A percentile compares a stretch with the other conserved stretches of the same genome.
Conservation (phyloP, 306 rosid species). For the Psophocarpus tetragonolobus region DNA sequence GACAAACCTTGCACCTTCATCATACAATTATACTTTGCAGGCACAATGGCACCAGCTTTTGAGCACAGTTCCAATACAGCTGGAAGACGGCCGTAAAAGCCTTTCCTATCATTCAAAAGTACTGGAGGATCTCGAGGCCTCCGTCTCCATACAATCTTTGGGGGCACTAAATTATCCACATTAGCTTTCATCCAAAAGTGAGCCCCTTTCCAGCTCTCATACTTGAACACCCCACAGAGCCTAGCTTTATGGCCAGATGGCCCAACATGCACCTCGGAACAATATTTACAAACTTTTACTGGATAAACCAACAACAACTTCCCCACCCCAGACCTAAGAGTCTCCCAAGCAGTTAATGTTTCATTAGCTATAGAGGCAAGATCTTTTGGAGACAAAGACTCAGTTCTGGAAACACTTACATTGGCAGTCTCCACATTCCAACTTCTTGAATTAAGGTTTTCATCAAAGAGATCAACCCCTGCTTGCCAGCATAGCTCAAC, state of each 20-base stretch:
- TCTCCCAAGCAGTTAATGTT: slow-evolving; percentile 79
- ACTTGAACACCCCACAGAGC: slow-evolving; percentile 82
- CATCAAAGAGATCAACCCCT: slow-evolving; percentile 54
- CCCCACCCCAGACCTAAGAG: slow-evolving; percentile 67
- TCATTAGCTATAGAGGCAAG: slow-evolving; percentile 51
- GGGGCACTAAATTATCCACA: slow-evolving; percentile 80
- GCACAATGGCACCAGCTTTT: slow-evolving; percentile 65
- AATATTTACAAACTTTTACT: slow-evolving; percentile 77
- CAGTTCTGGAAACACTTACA: slow-evolving; percentile 30
- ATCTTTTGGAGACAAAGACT: slow-evolving; percentile 48
- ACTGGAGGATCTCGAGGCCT: slow-evolving; percentile 80
- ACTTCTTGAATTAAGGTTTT: slow-evolving; percentile 37
- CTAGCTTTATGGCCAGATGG: slow-evolving; percentile 87
- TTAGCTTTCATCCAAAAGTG: slow-evolving; percentile 83
- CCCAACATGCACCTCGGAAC: slow-evolving; percentile 90
- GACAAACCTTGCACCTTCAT: slow-evolving; percentile 82
- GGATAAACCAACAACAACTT: slow-evolving; percentile 76
- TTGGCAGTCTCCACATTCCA: slow-evolving; percentile 38
- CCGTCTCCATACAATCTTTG: slow-evolving; percentile 70
- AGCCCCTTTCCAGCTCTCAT: slow-evolving; percentile 74
- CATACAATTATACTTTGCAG: slow-evolving; percentile 61
- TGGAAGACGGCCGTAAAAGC: slow-evolving; percentile 75
- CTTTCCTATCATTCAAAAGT: slow-evolving; percentile 66
- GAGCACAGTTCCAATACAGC: slow-evolving; percentile 78
- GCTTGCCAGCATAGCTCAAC: slow-evolving; percentile 91